These are phyloP conservation scores for Sporothrix curviconia DNA, from an alignment of 2,329 filamentous ascomycete species.

Conservation along the genomic window DNA sequence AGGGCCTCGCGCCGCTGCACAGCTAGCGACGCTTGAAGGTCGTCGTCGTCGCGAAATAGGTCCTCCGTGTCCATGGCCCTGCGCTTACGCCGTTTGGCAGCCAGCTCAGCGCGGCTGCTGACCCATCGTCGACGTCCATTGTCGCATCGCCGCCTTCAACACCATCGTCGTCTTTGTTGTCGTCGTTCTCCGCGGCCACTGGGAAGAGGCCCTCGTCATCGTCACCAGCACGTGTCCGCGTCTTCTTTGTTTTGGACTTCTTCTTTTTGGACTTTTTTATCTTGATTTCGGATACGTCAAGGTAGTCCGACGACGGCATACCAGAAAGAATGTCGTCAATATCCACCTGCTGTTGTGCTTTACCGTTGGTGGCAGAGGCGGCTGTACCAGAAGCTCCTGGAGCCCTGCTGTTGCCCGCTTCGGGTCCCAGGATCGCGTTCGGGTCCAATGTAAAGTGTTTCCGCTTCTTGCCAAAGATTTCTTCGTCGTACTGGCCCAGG, in stretches of 20 bases:
- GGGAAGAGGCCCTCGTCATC: slow-evolving; percentile 54
- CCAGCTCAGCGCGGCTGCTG: no score
- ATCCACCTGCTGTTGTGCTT: slow-evolving; percentile 57
- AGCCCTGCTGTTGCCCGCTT: slow-evolving; percentile 42
- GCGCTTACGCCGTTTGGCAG: slow-evolving; percentile 49
- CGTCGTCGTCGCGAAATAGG: slow-evolving; percentile 68
- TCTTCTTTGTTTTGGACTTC: slow-evolving; percentile 64
- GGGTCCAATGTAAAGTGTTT: slow-evolving; percentile 85
- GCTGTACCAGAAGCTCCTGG: not conserved
- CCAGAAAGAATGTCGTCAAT: slow-evolving; percentile 63
- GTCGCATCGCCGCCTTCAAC: slow-evolving; percentile 20
- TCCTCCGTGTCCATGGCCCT: slow-evolving; percentile 50
- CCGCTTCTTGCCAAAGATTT: slow-evolving; percentile 81
- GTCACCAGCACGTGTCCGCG: slow-evolving; percentile 58
- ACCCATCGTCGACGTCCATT: slow-evolving; percentile 75
- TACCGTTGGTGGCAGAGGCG: not conserved
- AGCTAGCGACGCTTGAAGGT: slow-evolving; percentile 66
- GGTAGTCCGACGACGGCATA: slow-evolving; percentile 73
- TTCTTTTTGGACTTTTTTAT: slow-evolving; percentile 93
- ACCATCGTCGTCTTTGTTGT: slow-evolving; percentile 29
- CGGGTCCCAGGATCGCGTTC: slow-evolving; percentile 61
- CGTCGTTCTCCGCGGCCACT: slow-evolving; percentile 25
- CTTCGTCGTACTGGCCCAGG: slow-evolving; percentile 89
- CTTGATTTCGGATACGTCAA: slow-evolving; percentile 80
- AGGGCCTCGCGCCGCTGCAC: slow-evolving; percentile 75